Percentiles rank a stretch among this genome's conserved stretches.
phyloP scores from a whole-genome alignment of 2,329 filamentous ascomycete species.

The Aspergillus brunneoviolaceus region DNA sequence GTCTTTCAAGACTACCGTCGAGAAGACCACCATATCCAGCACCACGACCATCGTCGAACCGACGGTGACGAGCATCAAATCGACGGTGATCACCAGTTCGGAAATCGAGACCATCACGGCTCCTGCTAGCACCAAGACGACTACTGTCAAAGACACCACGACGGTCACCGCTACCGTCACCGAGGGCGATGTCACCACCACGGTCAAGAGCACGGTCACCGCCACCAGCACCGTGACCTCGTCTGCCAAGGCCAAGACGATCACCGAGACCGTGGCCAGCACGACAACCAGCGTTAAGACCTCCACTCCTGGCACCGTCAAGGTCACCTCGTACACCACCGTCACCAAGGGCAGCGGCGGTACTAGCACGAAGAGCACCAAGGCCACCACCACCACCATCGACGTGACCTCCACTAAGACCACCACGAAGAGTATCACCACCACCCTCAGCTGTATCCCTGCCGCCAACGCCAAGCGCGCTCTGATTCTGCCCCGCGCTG shows the following conservation, averaged over 20 bases:
- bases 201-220: slow-evolving; percentile 7
- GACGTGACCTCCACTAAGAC: not conserved
- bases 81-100: slow-evolving; percentile 27
- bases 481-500: not conserved
- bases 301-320: not conserved
- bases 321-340: slow-evolving; percentile 16
- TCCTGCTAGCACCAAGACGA: slow-evolving; percentile 23
- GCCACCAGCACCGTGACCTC: slow-evolving; percentile 1
- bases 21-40: slow-evolving; percentile 25
- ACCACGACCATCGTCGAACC: slow-evolving; percentile 25
- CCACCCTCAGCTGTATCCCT: not conserved
- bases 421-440: not conserved
- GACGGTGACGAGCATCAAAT: slow-evolving; percentile 29
- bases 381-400: not conserved
- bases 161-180: slow-evolving; percentile 26
- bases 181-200: slow-evolving; percentile 24
- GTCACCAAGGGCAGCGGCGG: slow-evolving; percentile 26
- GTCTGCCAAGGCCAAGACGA: slow-evolving; percentile 9
- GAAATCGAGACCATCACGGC: slow-evolving; percentile 37
- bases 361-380: not conserved
- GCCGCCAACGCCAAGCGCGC: not conserved
- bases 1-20: slow-evolving; percentile 17
- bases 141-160: slow-evolving; percentile 19
- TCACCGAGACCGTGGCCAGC: not conserved
- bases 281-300: slow-evolving; percentile 1